Percentiles rank a stretch among this genome's conserved stretches.
Conservation (phyloP, 305 asterid species). For the Rubia balearica region DNA sequence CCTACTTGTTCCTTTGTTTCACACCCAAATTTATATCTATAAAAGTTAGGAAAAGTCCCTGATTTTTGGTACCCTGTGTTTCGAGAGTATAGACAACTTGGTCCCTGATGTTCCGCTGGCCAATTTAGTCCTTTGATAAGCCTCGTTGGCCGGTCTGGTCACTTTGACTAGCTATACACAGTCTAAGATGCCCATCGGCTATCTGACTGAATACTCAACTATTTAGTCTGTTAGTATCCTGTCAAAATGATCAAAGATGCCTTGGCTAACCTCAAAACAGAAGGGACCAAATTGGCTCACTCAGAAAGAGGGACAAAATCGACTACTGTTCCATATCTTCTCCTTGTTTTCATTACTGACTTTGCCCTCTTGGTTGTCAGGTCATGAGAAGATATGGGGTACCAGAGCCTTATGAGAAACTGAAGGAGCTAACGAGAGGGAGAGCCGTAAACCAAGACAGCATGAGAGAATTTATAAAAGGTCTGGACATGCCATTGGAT, state of each 20-base stretch:
- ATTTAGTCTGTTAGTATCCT: too few species aligned
- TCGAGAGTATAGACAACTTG: not conserved
- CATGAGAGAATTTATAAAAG: slow-evolving; percentile 57
- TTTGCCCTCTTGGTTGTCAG: slow-evolving; percentile 22
- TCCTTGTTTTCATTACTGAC: not conserved
- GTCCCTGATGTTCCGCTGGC: not conserved
- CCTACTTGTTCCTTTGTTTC: not conserved
- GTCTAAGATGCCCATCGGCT: too few species aligned
- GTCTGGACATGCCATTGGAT: slow-evolving; percentile 54
- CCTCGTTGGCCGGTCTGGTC: not conserved
- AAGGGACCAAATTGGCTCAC: not conserved
- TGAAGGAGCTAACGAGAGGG: slow-evolving; percentile 87
- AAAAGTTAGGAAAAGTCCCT: not conserved
- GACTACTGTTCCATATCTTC: not conserved
- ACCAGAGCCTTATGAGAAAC: slow-evolving; percentile 93
- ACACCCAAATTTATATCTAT: not conserved
- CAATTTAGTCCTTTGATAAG: not conserved
- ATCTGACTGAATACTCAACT: too few species aligned
- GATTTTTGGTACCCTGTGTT: not conserved
- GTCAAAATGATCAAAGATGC: too few species aligned
- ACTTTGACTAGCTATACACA: too few species aligned
- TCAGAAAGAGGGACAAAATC: not conserved
- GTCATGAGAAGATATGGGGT: slow-evolving; percentile 83
- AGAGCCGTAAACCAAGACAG: slow-evolving; percentile 60
- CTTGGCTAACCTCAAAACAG: too few species aligned